Evolutionary conservation across 805 yeast genomes (phyloP).

Genomic region (Kodamaea fukazawae): DNA sequence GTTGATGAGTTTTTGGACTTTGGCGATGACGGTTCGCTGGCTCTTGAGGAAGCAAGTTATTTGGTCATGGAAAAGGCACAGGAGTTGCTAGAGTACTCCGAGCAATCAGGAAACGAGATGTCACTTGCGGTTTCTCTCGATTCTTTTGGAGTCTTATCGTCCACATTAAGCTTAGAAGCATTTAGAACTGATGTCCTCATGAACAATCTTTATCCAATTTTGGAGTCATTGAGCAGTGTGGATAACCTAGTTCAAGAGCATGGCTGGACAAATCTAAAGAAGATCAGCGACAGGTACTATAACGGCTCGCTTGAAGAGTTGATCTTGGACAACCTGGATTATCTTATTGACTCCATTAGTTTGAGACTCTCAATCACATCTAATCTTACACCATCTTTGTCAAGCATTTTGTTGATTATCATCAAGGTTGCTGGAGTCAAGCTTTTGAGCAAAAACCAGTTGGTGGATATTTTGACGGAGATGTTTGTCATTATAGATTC

Average conservation of each 20-base stretch:
- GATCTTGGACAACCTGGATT: constrained; percentile 70
- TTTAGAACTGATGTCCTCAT: constrained; percentile 53
- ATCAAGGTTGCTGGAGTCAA: constrained; percentile 68
- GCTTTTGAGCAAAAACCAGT: constrained; percentile 51
- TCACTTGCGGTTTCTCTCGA: constrained; percentile 43
- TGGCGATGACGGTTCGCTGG: constrained; percentile 19
- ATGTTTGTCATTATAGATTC: constrained; percentile 76
- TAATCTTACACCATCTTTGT: constrained; percentile 65
- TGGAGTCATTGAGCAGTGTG: constrained; percentile 65
- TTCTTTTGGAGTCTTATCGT: constrained; percentile 36
- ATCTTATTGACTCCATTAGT: constrained; percentile 76
- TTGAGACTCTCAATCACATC: constrained; percentile 64
- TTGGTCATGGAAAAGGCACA: constrained; percentile 38
- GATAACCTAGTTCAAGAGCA: constrained; percentile 48
- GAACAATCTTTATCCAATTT: constrained; percentile 68
- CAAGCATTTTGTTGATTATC: constrained; percentile 66
- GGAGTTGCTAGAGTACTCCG: constrained; percentile 36
- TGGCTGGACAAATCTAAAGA: constrained; percentile 53
- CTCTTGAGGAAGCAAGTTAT: constrained; percentile 26
- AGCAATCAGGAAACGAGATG: constrained; percentile 17
- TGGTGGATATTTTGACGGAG: constrained; percentile 71
- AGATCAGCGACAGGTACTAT: constrained; percentile 43
- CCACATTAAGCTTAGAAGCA: constrained; percentile 22
- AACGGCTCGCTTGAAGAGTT: constrained; percentile 54
- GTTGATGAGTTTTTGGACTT: constrained; percentile 14